phyloP scores from a whole-genome alignment of 345 rosid species.

The Gossypium herbaceum region DNA sequence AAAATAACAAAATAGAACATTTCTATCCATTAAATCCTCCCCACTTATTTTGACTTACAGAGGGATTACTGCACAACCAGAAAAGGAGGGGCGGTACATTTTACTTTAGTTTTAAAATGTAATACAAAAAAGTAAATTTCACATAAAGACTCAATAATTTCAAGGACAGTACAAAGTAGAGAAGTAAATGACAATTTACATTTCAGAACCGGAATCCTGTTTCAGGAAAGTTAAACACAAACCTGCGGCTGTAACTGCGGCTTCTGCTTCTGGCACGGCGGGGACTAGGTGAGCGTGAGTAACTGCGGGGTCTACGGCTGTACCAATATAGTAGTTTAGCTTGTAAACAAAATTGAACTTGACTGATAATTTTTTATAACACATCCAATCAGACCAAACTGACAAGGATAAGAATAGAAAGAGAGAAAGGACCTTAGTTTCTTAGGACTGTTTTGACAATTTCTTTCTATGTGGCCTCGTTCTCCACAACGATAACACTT shows the following conservation, averaged over 20 bases:
- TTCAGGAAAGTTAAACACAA: not conserved
- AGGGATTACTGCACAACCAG: no score
- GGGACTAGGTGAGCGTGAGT: slow-evolving; percentile 63
- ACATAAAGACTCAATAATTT: not conserved
- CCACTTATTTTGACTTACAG: not conserved
- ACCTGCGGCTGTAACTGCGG: slow-evolving; percentile 72
- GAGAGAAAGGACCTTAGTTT: slow-evolving; percentile 39
- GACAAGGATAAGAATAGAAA: not conserved
- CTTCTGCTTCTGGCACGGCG: slow-evolving; percentile 72
- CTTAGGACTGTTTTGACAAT: slow-evolving; percentile 80
- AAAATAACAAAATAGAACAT: not conserved
- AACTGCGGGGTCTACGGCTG: slow-evolving; percentile 44
- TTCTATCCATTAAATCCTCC: not conserved
- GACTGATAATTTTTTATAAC: not conserved
- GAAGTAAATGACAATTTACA: not conserved
- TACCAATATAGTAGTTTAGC: not conserved
- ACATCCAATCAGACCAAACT: not conserved
- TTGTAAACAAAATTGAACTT: not conserved
- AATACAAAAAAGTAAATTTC: not conserved
- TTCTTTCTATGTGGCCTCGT: slow-evolving; percentile 77
- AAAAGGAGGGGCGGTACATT: not conserved
- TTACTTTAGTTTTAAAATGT: not conserved
- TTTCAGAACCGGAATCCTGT: not conserved
- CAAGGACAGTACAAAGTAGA: not conserved
- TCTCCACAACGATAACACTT: slow-evolving; percentile 86